Evolutionary conservation across 1,284 basidiomycete genomes (phyloP).

Genomic region (Fistulinella cinereoalba): DNA sequence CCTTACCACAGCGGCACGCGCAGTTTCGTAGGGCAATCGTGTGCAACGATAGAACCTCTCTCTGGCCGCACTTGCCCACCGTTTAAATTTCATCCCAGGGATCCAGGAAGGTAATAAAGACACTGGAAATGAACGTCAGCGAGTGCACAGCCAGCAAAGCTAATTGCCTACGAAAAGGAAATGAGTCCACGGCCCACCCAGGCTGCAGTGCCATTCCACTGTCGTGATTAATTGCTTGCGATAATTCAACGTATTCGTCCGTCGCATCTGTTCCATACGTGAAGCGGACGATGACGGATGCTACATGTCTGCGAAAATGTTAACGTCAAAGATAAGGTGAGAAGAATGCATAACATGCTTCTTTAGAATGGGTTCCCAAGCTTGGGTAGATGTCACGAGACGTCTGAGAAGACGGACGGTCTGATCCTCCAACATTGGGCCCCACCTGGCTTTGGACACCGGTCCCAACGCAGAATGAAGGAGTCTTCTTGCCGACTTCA

Average conservation of each 20-base stretch:
- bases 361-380: conserved; percentile 5
- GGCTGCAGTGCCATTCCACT: conserved; percentile 13
- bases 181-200: conserved; percentile 12
- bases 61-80: conserved; percentile 9
- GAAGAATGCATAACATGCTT: not conserved
- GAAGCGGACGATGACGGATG: conserved; percentile 12
- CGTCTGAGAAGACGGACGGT: conserved; percentile 8
- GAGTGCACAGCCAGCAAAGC: not conserved
- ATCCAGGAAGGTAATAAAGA: conserved; percentile 11
- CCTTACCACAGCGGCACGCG: conserved; percentile 7
- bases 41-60: conserved; percentile 11
- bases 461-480: conserved; percentile 11
- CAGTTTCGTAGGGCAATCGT: conserved; percentile 3
- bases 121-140: not conserved
- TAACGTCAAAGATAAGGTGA: not conserved
- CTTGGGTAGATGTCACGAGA: not conserved
- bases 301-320: conserved; percentile 7
- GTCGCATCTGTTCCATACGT: conserved; percentile 11
- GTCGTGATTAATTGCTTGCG: conserved; percentile 7
- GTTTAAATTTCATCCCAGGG: conserved; percentile 18
- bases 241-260: conserved; percentile 11
- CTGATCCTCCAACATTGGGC: conserved; percentile 10
- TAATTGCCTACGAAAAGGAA: conserved; percentile 7
- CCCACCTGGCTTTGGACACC: not conserved
- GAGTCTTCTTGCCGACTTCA: conserved; percentile 8